Evolutionary conservation across 2,329 filamentous ascomycete species (phyloP).

Genomic region (Aspergillus fructus): DNA sequence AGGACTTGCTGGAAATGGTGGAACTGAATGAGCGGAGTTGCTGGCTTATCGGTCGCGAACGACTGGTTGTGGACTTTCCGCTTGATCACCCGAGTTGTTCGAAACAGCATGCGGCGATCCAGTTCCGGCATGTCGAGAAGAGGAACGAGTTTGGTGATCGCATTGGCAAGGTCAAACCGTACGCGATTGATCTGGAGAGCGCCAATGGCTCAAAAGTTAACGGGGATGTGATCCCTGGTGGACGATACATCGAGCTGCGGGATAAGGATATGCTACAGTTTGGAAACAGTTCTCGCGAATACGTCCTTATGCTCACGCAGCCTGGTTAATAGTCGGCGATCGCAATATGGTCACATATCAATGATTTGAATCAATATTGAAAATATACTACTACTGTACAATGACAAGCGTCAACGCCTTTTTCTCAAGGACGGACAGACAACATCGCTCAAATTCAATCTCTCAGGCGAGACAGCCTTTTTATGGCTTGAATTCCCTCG

Average conservation of each 20-base stretch:
- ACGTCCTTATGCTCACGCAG: constrained; percentile 82
- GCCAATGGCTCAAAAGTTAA: constrained; percentile 88
- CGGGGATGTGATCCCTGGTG: constrained; percentile 67
- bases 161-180: constrained; percentile 75
- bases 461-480: background rate
- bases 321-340: constrained; percentile 17
- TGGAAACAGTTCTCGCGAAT: constrained; percentile 85
- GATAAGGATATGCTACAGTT: constrained; percentile 89
- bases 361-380: too few relatives aligned
- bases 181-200: constrained; percentile 90
- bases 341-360: too few relatives aligned
- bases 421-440: too few relatives aligned
- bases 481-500: constrained; percentile 14
- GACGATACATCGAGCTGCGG: constrained; percentile 80
- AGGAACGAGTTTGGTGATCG: constrained; percentile 85
- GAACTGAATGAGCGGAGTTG: constrained; percentile 74
- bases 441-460: too few relatives aligned
- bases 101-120: constrained; percentile 92
- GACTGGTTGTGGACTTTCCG: constrained; percentile 74
- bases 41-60: constrained; percentile 85
- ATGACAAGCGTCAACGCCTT: too few relatives aligned
- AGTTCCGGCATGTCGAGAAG: constrained; percentile 83
- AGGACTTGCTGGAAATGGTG: constrained; percentile 77
- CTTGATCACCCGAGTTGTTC: constrained; percentile 90
- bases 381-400: too few relatives aligned